Evolutionary conservation across 306 rosid species (phyloP), one percentile per base, ranked within the genome.

Genomic region (Crotalaria pallida): DNA sequence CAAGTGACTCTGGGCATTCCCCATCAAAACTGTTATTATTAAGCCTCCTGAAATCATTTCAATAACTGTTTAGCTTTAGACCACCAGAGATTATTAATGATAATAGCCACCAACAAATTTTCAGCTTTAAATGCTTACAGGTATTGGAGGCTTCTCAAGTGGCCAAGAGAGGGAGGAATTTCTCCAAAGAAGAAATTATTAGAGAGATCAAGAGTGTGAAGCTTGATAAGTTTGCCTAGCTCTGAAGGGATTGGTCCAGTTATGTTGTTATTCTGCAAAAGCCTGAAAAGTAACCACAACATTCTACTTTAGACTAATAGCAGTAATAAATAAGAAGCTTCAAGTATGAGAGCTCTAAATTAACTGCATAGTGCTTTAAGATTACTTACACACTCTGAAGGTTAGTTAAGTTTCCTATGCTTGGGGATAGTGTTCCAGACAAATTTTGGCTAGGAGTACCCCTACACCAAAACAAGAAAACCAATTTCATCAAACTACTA

Each of bases 391-490:
- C 92, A 83, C 86, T 89, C 77, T 91, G 97, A 71, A 95, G 99
- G 78, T 95, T 95, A 64, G 96, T 89, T 67, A 95, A 84, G 85
- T 95, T 95, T 55, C 97, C 99, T 72, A 95, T 87, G 85, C 95
- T 95, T 73, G 91, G 81, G 60, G 99, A 89, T 55, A 95, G 84
- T 71, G 91, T 84, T 50, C 99, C 99, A 57, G 96, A 86, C 75
- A 95, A 65, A 83, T 80, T 95, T 82, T 95, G 99, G 81, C 99
- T 95, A 1, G 99, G 99, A 76, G 88, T 87, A 4, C 99, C 99
- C 79, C 99, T 95, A 81, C 78, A 75, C 16, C 52, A 74, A 62
- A 78, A 79, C n/a, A n/a, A n/a, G n/a, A 80, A 78, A 58, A 57
- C 77, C 65, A 47, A 73, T 62, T 79, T 69, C 40, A 73, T 49